Evolutionary conservation across 73 alveolate genomes (phyloP).

Genomic region (Paramecium biaurelia): DNA sequence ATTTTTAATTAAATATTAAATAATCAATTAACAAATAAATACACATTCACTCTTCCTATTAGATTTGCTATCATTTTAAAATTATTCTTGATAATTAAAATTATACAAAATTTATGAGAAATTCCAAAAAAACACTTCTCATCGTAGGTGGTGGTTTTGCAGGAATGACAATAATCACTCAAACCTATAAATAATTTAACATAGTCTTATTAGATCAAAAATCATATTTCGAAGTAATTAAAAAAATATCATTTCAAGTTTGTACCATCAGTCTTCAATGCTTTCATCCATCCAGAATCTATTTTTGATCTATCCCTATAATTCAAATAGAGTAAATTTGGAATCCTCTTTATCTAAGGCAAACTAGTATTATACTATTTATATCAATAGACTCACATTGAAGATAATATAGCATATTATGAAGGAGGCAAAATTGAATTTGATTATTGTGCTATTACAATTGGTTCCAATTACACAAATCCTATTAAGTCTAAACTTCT

Average conservation of each 20-base stretch:
- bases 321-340: neutral
- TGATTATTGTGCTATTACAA: neutral
- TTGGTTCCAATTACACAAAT: neutral
- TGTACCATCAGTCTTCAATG: neutral
- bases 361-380: neutral
- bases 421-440: neutral
- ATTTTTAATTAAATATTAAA: slow-evolving; percentile 7
- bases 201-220: neutral
- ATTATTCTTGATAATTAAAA: neutral
- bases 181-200: neutral
- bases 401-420: neutral
- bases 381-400: neutral
- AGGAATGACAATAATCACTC: neutral
- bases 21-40: neutral
- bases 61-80: neutral
- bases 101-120: neutral
- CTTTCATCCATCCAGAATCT: neutral
- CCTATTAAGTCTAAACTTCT: neutral
- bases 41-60: neutral
- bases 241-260: neutral
- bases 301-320: neutral
- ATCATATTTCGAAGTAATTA: neutral
- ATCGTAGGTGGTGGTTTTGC: slow-evolving; percentile 31
- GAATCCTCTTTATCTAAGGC: neutral
- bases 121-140: neutral